A percentile compares a stretch with the other conserved stretches of the same genome.
These are phyloP conservation scores for Wilcoxina mikolae DNA, from an alignment of 495 filamentous ascomycete species.

Conservation along the genomic window DNA sequence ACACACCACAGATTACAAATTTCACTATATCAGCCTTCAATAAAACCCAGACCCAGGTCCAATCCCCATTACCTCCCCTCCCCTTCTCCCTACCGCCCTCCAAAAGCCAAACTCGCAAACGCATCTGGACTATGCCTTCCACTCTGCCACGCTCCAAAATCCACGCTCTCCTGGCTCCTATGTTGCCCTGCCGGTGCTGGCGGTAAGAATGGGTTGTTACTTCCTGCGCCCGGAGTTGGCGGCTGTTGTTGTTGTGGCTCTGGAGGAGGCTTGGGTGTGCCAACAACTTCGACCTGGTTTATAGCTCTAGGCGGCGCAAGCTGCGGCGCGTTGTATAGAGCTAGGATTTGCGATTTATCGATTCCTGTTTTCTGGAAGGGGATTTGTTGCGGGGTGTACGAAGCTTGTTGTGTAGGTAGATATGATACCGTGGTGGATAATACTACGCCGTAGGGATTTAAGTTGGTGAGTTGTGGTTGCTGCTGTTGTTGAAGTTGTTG, in stretches of 20 bases:
- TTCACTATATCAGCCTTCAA: too few relatives aligned
- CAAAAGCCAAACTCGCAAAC: conserved; percentile 73
- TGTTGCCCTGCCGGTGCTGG: conserved; percentile 33
- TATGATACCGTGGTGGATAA: conserved; percentile 23
- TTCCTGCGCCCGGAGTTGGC: conserved; percentile 19
- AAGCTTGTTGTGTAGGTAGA: conserved; percentile 27
- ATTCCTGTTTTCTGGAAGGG: conserved; percentile 33
- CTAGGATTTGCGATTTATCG: conserved; percentile 76
- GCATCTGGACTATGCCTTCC: conserved; percentile 91
- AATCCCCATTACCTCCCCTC: background rate
- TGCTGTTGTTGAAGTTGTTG: conserved; percentile 29
- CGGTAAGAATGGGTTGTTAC: conserved; percentile 30
- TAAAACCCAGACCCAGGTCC: background rate
- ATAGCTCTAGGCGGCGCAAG: conserved; percentile 40
- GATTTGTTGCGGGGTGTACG: conserved; percentile 29
- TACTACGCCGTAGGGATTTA: conserved; percentile 6
- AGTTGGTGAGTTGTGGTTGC: conserved; percentile 22
- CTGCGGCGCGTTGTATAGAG: conserved; percentile 71
- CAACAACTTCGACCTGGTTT: conserved; percentile 18
- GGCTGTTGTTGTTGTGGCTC: conserved; percentile 19
- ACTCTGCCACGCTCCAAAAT: conserved; percentile 48
- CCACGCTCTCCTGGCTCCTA: conserved; percentile 79
- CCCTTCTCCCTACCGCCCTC: conserved; percentile 14
- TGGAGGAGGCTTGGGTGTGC: conserved; percentile 12
- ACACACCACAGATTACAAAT: background rate